Evolutionary conservation across 176 grass and related monocot genomes (phyloP).

Genomic region (Carex cristatella): DNA sequence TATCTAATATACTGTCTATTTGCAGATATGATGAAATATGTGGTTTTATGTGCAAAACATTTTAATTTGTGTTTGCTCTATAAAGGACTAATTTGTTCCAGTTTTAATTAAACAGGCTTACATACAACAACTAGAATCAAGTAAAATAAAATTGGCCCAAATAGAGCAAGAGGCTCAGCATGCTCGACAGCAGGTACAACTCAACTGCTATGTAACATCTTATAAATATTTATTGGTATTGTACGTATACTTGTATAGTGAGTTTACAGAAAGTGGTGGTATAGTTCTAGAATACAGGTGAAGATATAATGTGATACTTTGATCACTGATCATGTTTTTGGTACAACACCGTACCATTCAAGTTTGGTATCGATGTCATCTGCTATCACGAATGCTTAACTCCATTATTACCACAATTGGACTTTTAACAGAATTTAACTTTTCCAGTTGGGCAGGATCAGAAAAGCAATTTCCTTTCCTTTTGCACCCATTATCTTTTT

Average conservation of each 20-base stretch:
- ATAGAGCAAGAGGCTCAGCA: slow-evolving; percentile 30
- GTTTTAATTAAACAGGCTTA: slow-evolving; percentile 28
- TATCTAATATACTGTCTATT: background rate
- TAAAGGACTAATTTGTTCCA: background rate
- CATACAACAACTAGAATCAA: slow-evolving; percentile 31
- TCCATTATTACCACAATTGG: background rate
- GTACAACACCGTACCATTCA: background rate
- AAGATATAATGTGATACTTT: no score
- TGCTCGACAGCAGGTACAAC: slow-evolving; percentile 34
- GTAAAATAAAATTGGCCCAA: slow-evolving; percentile 29
- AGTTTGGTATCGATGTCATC: background rate
- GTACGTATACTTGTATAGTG: no score
- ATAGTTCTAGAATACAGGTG: no score
- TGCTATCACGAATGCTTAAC: background rate
- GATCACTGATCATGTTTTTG: no score
- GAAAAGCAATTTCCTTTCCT: no score
- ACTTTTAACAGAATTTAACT: no score
- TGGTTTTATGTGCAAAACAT: background rate
- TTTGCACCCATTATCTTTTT: no score
- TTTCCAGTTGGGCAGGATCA: no score
- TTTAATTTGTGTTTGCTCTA: background rate
- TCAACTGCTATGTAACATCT: background rate
- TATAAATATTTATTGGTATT: background rate
- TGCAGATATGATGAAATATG: background rate
- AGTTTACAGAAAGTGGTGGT: no score